phyloP scores from a whole-genome alignment of 2,329 filamentous ascomycete genomes.

The Curvularia sp. region DNA sequence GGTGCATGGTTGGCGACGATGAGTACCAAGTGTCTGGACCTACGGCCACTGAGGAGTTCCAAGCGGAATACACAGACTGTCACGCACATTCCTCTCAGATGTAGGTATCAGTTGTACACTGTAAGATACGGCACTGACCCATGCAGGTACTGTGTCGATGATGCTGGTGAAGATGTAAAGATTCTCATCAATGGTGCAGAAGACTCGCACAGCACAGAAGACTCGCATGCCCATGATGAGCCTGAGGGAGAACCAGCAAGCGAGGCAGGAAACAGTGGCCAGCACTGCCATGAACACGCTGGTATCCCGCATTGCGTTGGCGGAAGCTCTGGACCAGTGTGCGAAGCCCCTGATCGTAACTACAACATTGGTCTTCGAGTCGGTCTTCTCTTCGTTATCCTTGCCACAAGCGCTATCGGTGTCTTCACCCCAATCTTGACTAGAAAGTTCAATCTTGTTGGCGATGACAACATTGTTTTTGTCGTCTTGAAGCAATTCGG shows the following conservation, averaged over 20 bases:
- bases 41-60: constrained; percentile 64
- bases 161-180: constrained; percentile 67
- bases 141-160: constrained; percentile 67
- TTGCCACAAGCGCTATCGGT: constrained; percentile 72
- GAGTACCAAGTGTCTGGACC: constrained; percentile 58
- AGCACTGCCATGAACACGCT: constrained; percentile 73
- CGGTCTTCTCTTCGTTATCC: constrained; percentile 74
- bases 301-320: constrained; percentile 73
- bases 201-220: constrained; percentile 27
- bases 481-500: constrained; percentile 74
- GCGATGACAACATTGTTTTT: constrained; percentile 60
- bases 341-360: constrained; percentile 59
- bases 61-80: constrained; percentile 69
- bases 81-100: constrained; percentile 66
- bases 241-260: constrained; percentile 21
- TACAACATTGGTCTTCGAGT: constrained; percentile 75
- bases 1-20: constrained; percentile 54
- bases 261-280: constrained; percentile 3
- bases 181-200: constrained; percentile 54
- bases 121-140: constrained; percentile 10
- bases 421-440: constrained; percentile 73
- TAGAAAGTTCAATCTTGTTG: constrained; percentile 63
- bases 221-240: constrained; percentile 4
- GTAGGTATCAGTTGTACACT: constrained; percentile 54
- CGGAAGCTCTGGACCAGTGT: constrained; percentile 54